Percentiles rank a stretch among this genome's conserved stretches.
Conservation (phyloP, 2,329 filamentous ascomycete species). For the Gaeumannomyces sp. region DNA sequence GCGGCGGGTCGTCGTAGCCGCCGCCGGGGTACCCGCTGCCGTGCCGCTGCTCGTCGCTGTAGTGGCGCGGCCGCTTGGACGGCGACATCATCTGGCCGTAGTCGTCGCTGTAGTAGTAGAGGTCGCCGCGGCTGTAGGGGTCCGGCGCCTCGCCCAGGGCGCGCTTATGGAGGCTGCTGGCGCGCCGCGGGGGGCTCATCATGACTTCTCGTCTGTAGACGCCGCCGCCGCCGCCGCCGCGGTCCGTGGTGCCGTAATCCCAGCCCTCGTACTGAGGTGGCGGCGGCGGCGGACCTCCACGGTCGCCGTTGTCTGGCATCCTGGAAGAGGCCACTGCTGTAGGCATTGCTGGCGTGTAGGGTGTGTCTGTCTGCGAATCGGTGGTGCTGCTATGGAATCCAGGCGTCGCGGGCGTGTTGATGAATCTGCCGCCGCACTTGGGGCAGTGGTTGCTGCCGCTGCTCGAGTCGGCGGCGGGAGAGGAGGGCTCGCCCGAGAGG, state of each 20-base stretch:
- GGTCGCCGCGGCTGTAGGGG: not conserved
- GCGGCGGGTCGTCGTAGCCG: no score
- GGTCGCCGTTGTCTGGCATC: not conserved
- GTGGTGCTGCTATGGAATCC: conserved; percentile 17
- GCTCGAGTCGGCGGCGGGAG: not conserved
- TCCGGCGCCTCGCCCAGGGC: not conserved
- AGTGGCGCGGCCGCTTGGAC: conserved; percentile 28
- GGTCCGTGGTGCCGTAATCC: not conserved
- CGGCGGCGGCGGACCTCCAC: not conserved
- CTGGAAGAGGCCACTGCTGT: not conserved
- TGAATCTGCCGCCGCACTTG: conserved; percentile 65
- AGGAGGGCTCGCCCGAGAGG: not conserved
- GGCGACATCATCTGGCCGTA: conserved; percentile 30
- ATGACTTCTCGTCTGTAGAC: not conserved
- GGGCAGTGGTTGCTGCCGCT: conserved; percentile 51
- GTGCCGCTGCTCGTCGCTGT: conserved; percentile 13
- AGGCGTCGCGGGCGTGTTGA: conserved; percentile 54
- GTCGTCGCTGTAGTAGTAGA: conserved; percentile 33
- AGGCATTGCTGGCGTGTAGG: conserved; percentile 4
- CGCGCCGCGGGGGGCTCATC: not conserved
- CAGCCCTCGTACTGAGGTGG: not conserved
- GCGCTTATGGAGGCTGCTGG: not conserved
- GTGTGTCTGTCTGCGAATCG: not conserved
- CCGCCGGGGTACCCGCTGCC: conserved; percentile 13
- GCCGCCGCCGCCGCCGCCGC: no score